Evolutionary conservation across 2,329 filamentous ascomycete species (phyloP).

Genomic region (Aspergillus cejpii): DNA sequence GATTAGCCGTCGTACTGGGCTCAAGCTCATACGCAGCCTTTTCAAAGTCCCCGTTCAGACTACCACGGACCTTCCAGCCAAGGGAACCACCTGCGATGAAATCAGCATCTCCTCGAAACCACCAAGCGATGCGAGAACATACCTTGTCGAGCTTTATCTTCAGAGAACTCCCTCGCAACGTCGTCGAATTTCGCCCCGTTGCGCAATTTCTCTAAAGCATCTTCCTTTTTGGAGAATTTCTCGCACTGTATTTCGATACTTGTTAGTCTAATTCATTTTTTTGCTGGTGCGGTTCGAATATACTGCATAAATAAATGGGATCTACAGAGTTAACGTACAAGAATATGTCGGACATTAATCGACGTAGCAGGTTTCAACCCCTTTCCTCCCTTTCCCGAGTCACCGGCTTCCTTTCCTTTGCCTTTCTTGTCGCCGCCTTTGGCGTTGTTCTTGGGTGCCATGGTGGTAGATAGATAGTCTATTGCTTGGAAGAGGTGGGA

Average conservation of each 20-base stretch:
- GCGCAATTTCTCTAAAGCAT: conserved; percentile 55
- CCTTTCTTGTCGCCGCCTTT: conserved; percentile 35
- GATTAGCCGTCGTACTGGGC: conserved; percentile 54
- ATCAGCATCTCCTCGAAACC: too few relatives aligned
- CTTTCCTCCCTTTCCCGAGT: conserved; percentile 31
- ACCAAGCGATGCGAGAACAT: conserved; percentile 10
- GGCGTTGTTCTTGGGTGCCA: conserved; percentile 42
- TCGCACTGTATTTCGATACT: conserved; percentile 47
- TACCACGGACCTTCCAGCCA: conserved; percentile 57
- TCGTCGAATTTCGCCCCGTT: conserved; percentile 59
- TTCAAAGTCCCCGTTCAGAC: conserved; percentile 53
- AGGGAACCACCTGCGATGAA: conserved; percentile 50
- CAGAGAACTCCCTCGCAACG: conserved; percentile 57
- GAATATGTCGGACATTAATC: conserved; percentile 61
- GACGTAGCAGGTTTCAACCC: conserved; percentile 52
- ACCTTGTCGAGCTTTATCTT: conserved; percentile 59
- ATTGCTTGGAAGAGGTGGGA: not conserved
- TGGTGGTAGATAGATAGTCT: conserved; percentile 12
- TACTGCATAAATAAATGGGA: too few relatives aligned
- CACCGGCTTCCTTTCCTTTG: conserved; percentile 36
- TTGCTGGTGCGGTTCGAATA: too few relatives aligned
- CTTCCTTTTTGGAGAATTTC: conserved; percentile 60
- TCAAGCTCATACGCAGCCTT: conserved; percentile 58
- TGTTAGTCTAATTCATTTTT: too few relatives aligned
- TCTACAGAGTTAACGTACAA: conserved; percentile 36